These are phyloP conservation scores for Pelagophyceae sp. DNA, from an alignment of 352 stramenopile genomes.

Conservation along the genomic window DNA sequence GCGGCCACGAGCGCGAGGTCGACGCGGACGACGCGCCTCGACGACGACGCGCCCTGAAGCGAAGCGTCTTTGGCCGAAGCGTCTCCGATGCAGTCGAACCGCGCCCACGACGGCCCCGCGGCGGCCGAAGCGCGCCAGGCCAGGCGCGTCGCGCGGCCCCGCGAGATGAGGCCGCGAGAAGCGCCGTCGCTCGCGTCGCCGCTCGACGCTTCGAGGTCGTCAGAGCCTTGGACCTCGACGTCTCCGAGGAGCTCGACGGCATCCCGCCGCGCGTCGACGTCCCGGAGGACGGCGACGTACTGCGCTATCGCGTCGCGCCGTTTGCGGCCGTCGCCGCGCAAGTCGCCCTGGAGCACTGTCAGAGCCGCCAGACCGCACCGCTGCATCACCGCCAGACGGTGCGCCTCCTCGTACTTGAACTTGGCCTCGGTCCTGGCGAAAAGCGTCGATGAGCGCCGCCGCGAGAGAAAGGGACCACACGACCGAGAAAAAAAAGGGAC, in stretches of 20 bases:
- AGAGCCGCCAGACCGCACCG: constrained; percentile 50
- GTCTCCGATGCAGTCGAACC: not conserved
- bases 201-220: not conserved
- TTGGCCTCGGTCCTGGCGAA: constrained; percentile 39
- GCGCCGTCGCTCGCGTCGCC: not conserved
- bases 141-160: no score
- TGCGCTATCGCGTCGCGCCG: not conserved
- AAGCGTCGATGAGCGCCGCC: no score
- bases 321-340: not conserved
- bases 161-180: not conserved
- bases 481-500: no score
- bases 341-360: constrained; percentile 12
- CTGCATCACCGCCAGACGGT: constrained; percentile 54
- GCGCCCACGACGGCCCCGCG: not conserved
- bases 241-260: not conserved
- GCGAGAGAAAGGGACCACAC: no score
- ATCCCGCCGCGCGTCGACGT: not conserved
- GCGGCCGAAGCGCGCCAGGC: no score
- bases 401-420: constrained; percentile 59
- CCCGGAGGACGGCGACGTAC: constrained; percentile 14
- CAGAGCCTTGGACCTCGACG: not conserved
- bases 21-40: constrained; percentile 7
- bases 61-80: no score
- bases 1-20: not conserved
- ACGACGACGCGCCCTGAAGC: no score